A percentile compares a stretch with the other conserved stretches of the same genome.
These are phyloP conservation scores for Botrytis aclada DNA, from an alignment of 2,329 filamentous ascomycete genomes.

Conservation along the genomic window DNA sequence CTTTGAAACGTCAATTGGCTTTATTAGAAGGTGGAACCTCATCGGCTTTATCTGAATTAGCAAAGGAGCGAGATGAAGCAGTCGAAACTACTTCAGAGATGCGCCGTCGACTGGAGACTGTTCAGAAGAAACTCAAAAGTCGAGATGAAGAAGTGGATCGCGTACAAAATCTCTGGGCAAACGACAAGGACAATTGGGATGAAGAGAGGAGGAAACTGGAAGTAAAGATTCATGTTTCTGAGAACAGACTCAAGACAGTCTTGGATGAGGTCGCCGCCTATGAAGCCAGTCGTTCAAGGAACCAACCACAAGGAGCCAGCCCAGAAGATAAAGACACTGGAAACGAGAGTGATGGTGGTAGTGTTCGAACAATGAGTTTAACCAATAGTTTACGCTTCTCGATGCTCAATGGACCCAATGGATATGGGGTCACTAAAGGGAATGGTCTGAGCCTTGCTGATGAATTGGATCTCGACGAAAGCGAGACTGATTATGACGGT, in stretches of 20 bases:
- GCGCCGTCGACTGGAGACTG: constrained; percentile 70
- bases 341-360: constrained; percentile 64
- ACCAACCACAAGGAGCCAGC: constrained; percentile 55
- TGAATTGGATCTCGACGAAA: constrained; percentile 78
- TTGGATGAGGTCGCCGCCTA: constrained; percentile 80
- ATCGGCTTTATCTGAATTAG: constrained; percentile 78
- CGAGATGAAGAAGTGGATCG: constrained; percentile 82
- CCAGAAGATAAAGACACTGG: constrained; percentile 57
- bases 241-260: constrained; percentile 77
- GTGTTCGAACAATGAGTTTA: constrained; percentile 71
- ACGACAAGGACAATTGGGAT: constrained; percentile 82
- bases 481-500: constrained; percentile 67
- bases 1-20: constrained; percentile 79
- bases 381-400: constrained; percentile 73
- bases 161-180: constrained; percentile 75
- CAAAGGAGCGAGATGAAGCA: constrained; percentile 81
- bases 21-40: constrained; percentile 84
- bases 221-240: constrained; percentile 83
- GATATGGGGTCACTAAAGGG: constrained; percentile 51
- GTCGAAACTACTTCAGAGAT: constrained; percentile 69
- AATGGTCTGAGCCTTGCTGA: constrained; percentile 81
- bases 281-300: constrained; percentile 53
- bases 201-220: constrained; percentile 79
- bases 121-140: constrained; percentile 71
- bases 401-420: constrained; percentile 55